These are phyloP conservation scores for Symbiotaphrina buchneri DNA, from an alignment of 495 filamentous ascomycete genomes.

Conservation along the genomic window DNA sequence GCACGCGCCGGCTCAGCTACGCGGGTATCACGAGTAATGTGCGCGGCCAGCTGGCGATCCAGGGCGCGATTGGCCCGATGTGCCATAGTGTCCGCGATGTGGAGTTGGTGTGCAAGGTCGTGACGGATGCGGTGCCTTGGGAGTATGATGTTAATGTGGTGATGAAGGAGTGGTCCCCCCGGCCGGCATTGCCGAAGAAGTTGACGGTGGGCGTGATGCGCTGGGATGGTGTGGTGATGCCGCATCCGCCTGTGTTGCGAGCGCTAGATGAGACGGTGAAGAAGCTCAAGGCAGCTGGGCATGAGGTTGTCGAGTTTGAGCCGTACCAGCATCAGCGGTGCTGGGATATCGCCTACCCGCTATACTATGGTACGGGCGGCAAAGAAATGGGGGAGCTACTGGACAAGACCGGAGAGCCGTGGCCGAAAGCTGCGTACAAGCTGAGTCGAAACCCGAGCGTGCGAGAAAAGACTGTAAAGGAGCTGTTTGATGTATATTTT, in stretches of 20 bases:
- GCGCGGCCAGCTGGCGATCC: not conserved
- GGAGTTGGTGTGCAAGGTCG: too few species aligned
- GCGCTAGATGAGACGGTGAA: conserved; percentile 27
- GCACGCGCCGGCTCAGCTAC: conserved; percentile 29
- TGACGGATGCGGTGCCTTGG: too few species aligned
- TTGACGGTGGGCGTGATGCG: conserved; percentile 30
- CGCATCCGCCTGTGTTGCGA: conserved; percentile 31
- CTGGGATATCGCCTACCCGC: too few species aligned
- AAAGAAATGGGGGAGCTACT: too few species aligned
- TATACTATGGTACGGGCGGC: too few species aligned
- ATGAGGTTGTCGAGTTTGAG: conserved; percentile 32
- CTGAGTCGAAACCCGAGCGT: too few species aligned
- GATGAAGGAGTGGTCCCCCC: not conserved
- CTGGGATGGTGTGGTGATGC: conserved; percentile 30
- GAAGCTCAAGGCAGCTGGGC: conserved; percentile 17
- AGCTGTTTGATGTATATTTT: too few species aligned
- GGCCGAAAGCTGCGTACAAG: too few species aligned
- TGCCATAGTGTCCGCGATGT: not conserved
- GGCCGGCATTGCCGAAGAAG: conserved; percentile 4
- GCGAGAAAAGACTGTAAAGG: too few species aligned
- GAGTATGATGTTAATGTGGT: not conserved
- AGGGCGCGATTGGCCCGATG: not conserved
- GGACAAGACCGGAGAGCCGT: too few species aligned
- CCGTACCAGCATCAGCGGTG: too few species aligned
- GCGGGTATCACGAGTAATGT: conserved; percentile 4